phyloP scores from a whole-genome alignment of 176 grass and related monocot species.

The Avena eriantha region DNA sequence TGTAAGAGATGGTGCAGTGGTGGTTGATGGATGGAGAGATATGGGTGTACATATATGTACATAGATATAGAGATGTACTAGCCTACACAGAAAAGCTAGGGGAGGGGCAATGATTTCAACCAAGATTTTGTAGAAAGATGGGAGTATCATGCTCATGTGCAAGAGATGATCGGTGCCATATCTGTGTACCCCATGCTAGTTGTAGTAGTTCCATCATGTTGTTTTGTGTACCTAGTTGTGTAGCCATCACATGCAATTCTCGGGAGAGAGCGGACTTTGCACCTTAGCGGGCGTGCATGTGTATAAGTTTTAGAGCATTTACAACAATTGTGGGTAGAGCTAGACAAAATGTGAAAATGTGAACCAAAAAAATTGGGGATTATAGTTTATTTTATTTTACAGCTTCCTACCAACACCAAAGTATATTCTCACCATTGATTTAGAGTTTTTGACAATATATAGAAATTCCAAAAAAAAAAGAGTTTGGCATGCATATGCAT shows the following conservation, averaged over 20 bases:
- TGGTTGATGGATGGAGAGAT: conserved; percentile 24
- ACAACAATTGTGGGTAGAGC: not conserved
- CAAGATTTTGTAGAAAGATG: conserved; percentile 60
- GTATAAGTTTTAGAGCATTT: not conserved
- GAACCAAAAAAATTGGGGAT: too few relatives aligned
- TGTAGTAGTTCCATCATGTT: conserved; percentile 48
- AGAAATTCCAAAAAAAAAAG: too few relatives aligned
- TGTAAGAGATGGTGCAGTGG: conserved; percentile 44
- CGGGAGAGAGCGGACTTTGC: conserved; percentile 10
- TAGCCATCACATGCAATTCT: conserved; percentile 28
- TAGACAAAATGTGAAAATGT: too few relatives aligned
- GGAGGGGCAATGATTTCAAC: conserved; percentile 45
- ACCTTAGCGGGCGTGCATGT: not conserved
- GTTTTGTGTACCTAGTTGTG: conserved; percentile 22
- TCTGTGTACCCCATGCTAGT: conserved; percentile 48
- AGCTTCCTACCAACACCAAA: not conserved
- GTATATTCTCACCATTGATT: too few relatives aligned
- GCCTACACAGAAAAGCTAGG: not conserved
- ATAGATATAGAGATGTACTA: conserved; percentile 36
- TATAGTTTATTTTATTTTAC: not conserved
- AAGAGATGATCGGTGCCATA: conserved; percentile 43
- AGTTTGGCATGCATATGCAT: not conserved
- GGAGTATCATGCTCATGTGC: conserved; percentile 42
- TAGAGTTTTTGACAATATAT: not conserved
- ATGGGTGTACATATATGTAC: conserved; percentile 12